These are phyloP conservation scores for Lactarius trivialis DNA, from an alignment of 768 basidiomycete genomes.

Conservation along the genomic window DNA sequence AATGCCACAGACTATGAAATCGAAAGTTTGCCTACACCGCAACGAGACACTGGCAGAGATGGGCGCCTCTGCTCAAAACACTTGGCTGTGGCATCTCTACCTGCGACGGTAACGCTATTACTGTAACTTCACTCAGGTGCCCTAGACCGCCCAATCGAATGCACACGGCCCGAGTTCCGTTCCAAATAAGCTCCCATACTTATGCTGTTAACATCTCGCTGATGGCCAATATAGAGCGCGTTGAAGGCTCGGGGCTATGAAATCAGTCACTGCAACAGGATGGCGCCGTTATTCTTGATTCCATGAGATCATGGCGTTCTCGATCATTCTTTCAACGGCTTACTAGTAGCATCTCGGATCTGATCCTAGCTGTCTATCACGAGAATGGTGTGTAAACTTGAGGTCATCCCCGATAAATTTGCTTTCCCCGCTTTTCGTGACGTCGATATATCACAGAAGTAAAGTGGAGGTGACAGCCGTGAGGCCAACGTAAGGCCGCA, in stretches of 20 bases:
- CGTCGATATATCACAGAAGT: neutral
- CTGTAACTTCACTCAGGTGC: neutral
- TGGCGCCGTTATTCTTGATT: neutral
- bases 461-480: too few species aligned
- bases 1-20: neutral
- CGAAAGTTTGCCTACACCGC: neutral
- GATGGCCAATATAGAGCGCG: neutral
- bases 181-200: constrained; percentile 3
- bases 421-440: neutral
- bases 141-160: neutral
- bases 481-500: neutral
- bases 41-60: neutral
- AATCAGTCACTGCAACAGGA: neutral
- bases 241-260: neutral
- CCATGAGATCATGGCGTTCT: constrained; percentile 4
- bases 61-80: neutral
- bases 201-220: neutral
- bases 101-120: neutral
- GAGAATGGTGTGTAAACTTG: neutral
- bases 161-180: constrained; percentile 10
- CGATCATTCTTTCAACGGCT: neutral
- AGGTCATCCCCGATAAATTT: neutral
- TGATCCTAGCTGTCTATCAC: neutral
- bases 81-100: neutral
- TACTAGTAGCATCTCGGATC: neutral